Conservation (phyloP, 2,329 filamentous ascomycete species). For the Aspergillus clavatus region DNA sequence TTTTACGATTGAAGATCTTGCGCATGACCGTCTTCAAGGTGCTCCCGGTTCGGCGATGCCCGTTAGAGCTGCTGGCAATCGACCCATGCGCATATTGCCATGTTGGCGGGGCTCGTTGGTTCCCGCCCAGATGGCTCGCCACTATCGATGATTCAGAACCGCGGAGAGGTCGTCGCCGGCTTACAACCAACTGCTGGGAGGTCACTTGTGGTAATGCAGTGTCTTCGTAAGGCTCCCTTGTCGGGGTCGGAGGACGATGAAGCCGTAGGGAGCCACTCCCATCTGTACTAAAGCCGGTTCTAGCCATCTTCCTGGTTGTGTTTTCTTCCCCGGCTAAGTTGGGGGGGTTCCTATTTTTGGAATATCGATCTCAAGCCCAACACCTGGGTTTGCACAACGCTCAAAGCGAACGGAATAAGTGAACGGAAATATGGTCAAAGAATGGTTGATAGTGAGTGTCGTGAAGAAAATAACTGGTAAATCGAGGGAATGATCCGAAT, state of each 20-base stretch:
- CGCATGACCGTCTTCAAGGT: constrained; percentile 43
- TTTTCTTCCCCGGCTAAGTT: too few relatives aligned
- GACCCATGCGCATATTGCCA: constrained; percentile 21
- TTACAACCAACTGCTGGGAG: neutral
- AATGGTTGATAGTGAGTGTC: neutral
- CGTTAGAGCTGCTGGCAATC: constrained; percentile 21
- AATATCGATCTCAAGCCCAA: neutral
- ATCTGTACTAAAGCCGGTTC: neutral
- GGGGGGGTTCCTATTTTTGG: too few relatives aligned
- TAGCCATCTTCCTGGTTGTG: neutral
- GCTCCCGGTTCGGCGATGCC: constrained; percentile 38
- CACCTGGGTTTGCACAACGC: neutral
- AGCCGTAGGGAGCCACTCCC: neutral
- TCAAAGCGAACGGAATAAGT: neutral
- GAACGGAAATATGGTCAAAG: neutral
- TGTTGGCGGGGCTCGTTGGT: constrained; percentile 8
- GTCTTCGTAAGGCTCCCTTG: neutral
- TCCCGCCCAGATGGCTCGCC: constrained; percentile 8
- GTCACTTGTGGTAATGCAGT: neutral
- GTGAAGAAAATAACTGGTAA: neutral
- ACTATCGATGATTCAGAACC: neutral
- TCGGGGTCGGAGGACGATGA: neutral
- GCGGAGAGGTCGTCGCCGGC: neutral
- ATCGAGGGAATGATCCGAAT: neutral
- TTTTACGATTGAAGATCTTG: constrained; percentile 40